A percentile compares a stretch with the other conserved stretches of the same genome.
These are phyloP conservation scores for Candida sojae DNA, from an alignment of 1,139 yeast genomes.

Conservation along the genomic window DNA sequence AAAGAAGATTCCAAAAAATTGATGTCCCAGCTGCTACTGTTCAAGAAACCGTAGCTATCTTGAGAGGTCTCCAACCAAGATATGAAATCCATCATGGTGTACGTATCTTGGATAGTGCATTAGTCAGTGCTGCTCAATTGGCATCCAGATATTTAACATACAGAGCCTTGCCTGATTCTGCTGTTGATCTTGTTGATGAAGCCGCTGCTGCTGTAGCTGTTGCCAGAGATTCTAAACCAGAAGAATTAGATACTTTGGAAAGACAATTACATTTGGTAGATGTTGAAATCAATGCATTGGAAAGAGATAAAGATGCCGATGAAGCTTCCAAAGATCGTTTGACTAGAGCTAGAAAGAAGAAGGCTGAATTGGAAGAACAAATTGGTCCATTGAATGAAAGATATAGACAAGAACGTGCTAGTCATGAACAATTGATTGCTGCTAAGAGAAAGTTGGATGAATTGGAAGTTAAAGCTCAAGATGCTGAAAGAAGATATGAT, in stretches of 20 bases:
- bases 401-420: constrained; percentile 84
- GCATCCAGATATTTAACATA: constrained; percentile 95
- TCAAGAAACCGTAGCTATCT: constrained; percentile 90
- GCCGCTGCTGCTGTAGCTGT: constrained; percentile 98
- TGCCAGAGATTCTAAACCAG: constrained; percentile 97
- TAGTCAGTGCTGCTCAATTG: constrained; percentile 92
- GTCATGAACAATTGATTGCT: constrained; percentile 86
- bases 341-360: constrained; percentile 71
- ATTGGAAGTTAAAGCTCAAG: constrained; percentile 86
- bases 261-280: constrained; percentile 88
- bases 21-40: constrained; percentile 94
- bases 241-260: constrained; percentile 89
- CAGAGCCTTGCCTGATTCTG: constrained; percentile 96
- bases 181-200: constrained; percentile 95
- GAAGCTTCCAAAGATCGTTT: constrained; percentile 84
- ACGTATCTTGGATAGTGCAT: constrained; percentile 90
- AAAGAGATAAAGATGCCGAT: constrained; percentile 93
- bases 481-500: constrained; percentile 97
- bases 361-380: constrained; percentile 83
- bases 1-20: constrained; percentile 96
- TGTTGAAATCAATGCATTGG: constrained; percentile 95
- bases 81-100: constrained; percentile 99
- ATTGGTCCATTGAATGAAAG: constrained; percentile 84
- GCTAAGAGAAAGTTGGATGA: constrained; percentile 93
- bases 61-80: constrained; percentile 94